A percentile compares a stretch with the other conserved stretches of the same genome.
phyloP scores from a whole-genome alignment of 1,139 yeast species.

The Debaryomyces subglobosus region DNA sequence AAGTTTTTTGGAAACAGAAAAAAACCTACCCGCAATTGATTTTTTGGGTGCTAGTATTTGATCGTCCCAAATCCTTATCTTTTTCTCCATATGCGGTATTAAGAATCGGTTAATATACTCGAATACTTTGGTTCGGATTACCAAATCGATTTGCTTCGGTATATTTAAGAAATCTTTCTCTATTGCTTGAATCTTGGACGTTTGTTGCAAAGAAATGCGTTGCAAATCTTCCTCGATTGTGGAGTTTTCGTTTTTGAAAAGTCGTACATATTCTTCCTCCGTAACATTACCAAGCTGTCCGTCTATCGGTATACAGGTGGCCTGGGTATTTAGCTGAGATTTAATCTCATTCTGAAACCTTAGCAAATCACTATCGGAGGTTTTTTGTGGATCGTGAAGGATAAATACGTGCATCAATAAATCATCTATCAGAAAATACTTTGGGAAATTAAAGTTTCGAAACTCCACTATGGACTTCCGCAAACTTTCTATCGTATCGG shows the following conservation, averaged over 20 bases:
- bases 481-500: conserved; percentile 53
- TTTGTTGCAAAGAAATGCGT: conserved; percentile 32
- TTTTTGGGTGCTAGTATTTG: conserved; percentile 68
- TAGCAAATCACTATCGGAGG: conserved; percentile 26
- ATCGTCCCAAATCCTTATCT: conserved; percentile 79
- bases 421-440: conserved; percentile 61
- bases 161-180: conserved; percentile 22
- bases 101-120: conserved; percentile 61
- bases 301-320: conserved; percentile 34
- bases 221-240: conserved; percentile 62
- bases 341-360: conserved; percentile 37
- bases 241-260: conserved; percentile 38
- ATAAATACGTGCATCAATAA: conserved; percentile 52
- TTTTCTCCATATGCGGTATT: conserved; percentile 78
- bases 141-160: conserved; percentile 40
- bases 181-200: conserved; percentile 12
- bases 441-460: conserved; percentile 52
- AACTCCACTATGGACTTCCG: conserved; percentile 43
- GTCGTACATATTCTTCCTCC: conserved; percentile 16
- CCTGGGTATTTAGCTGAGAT: conserved; percentile 27
- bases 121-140: conserved; percentile 47
- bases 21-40: conserved; percentile 73
- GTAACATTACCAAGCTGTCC: conserved; percentile 2
- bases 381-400: conserved; percentile 32
- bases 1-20: conserved; percentile 66